Percentiles rank a stretch among this genome's conserved stretches.
These are phyloP conservation scores for Cordyceps militaris DNA, from an alignment of 2,329 filamentous ascomycete genomes.

Conservation along the genomic window DNA sequence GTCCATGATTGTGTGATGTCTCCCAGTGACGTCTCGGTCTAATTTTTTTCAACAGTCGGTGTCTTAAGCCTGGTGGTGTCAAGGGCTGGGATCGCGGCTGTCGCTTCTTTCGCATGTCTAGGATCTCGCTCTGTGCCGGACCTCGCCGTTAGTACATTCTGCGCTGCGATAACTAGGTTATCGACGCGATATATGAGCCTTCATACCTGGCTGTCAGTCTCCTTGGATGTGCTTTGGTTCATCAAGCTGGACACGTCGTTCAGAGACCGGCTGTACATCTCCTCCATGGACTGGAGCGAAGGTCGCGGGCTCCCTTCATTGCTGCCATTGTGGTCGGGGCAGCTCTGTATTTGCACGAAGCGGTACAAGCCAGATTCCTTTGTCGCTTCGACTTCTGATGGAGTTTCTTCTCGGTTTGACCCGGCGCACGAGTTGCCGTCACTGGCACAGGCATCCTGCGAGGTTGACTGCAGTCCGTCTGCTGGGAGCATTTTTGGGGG, in stretches of 20 bases:
- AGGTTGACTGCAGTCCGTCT: not conserved
- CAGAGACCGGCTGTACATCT: conserved; percentile 4
- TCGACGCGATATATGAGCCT: not conserved
- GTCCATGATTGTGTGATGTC: conserved; percentile 16
- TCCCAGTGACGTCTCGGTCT: conserved; percentile 21
- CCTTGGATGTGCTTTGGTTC: not conserved
- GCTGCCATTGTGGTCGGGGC: not conserved
- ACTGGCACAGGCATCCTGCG: not conserved
- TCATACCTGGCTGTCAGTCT: not conserved
- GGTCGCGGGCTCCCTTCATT: not conserved
- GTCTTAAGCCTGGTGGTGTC: conserved; percentile 20
- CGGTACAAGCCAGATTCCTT: not conserved
- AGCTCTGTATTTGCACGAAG: not conserved
- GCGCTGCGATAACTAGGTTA: too few species aligned
- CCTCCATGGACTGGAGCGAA: not conserved
- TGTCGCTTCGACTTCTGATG: not conserved
- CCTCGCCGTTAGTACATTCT: not conserved
- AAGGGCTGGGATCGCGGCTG: conserved; percentile 19
- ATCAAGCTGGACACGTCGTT: conserved; percentile 6
- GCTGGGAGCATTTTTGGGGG: not conserved
- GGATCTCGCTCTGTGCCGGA: conserved; percentile 5
- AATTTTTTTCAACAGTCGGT: conserved; percentile 20
- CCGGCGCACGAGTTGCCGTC: not conserved
- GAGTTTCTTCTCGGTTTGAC: not conserved
- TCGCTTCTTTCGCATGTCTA: not conserved